Conservation (phyloP, 192 early-diverging fungal species). For the Coemansia guatemalensis region DNA sequence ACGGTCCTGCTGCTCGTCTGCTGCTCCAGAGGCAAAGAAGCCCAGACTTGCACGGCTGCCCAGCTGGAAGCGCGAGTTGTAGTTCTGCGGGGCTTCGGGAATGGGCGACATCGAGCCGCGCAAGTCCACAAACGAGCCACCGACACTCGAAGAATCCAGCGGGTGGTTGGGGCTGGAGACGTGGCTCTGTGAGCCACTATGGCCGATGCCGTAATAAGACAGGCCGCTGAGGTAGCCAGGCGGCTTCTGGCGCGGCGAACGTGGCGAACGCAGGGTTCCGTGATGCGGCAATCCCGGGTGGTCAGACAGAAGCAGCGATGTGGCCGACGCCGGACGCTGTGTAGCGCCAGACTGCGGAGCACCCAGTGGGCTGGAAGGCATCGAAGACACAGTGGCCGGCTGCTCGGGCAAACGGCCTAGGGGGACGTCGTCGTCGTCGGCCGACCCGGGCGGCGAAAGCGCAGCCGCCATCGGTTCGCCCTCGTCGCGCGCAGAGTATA, state of each 20-base stretch:
- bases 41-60: constrained; percentile 7
- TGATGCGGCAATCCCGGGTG: constrained; percentile 8
- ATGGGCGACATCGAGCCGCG: constrained; percentile 8
- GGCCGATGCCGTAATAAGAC: constrained; percentile 1
- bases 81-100: constrained; percentile 3
- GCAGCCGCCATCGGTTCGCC: constrained; percentile 3
- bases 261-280: constrained; percentile 14
- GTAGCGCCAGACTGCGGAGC: neutral
- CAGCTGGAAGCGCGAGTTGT: neutral
- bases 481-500: constrained; percentile 34
- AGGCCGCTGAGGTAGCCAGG: neutral
- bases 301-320: neutral
- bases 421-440: constrained; percentile 2
- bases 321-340: neutral
- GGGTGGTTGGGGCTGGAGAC: constrained; percentile 9
- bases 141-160: constrained; percentile 4
- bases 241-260: neutral
- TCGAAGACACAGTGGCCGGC: neutral
- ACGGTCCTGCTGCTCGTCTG: constrained; percentile 3
- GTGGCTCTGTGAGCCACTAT: constrained; percentile 5
- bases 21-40: constrained; percentile 8
- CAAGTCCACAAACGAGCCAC: constrained; percentile 45
- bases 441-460: neutral
- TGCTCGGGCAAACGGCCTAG: neutral
- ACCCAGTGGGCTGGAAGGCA: neutral